phyloP scores from a whole-genome alignment of 2,329 filamentous ascomycete species.

The Ambrosiella cleistominuta region DNA sequence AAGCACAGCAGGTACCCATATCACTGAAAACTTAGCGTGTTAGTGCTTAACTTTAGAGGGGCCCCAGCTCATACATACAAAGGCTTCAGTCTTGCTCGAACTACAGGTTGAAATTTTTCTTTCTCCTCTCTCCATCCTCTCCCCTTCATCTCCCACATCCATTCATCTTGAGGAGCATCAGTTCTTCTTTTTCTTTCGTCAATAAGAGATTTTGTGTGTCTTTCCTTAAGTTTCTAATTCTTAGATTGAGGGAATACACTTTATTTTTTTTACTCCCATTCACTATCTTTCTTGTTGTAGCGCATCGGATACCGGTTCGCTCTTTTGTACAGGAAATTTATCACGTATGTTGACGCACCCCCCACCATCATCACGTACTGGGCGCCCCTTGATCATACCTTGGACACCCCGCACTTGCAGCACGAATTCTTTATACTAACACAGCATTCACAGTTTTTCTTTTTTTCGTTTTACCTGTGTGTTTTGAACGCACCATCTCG shows the following conservation, averaged over 20 bases:
- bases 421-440: background rate
- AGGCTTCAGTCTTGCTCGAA: background rate
- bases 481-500: background rate
- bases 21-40: background rate
- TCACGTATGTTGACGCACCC: conserved; percentile 1
- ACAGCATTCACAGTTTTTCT: background rate
- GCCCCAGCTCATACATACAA: background rate
- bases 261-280: conserved; percentile 23
- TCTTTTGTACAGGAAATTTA: conserved; percentile 6
- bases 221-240: conserved; percentile 19
- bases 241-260: conserved; percentile 25
- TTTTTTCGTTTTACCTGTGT: background rate
- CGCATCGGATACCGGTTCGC: conserved; percentile 10
- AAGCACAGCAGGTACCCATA: background rate
- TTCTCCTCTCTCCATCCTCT: conserved; percentile 15
- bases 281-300: conserved; percentile 15
- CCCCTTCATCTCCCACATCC: conserved; percentile 19
- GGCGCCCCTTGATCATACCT: too few relatives aligned
- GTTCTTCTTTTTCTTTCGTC: conserved; percentile 11
- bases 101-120: conserved; percentile 17
- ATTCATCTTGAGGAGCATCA: conserved; percentile 14
- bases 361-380: background rate
- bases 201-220: conserved; percentile 13
- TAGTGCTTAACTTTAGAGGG: background rate
- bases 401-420: background rate